Evolutionary conservation across 257 asterid species (phyloP).

Genomic region (Salvia hispanica): DNA sequence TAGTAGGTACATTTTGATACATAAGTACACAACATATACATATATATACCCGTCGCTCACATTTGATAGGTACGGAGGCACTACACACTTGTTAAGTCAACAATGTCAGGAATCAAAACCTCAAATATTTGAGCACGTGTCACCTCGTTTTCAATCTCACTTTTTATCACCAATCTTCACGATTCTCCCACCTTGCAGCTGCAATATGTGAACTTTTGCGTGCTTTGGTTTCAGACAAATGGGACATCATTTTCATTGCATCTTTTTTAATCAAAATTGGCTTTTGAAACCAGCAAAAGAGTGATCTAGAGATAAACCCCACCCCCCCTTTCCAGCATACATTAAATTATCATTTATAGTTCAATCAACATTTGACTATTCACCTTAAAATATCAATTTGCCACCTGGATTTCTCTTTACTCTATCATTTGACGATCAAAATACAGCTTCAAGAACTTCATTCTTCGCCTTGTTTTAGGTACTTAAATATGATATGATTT

Average conservation of each 20-base stretch:
- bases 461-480: no score
- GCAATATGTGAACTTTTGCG: slow-evolving; percentile 27
- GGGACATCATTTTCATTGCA: not conserved
- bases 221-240: not conserved
- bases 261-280: not conserved
- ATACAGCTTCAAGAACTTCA: not conserved
- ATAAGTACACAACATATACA: no score
- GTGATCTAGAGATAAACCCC: no score
- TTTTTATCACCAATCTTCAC: slow-evolving; percentile 10
- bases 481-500: no score
- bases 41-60: not conserved
- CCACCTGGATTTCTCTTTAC: slow-evolving; percentile 9
- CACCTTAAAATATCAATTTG: not conserved
- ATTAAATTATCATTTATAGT: not conserved
- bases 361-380: not conserved
- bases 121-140: slow-evolving; percentile 18
- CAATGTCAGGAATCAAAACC: not conserved
- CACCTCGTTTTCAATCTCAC: not conserved
- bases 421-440: slow-evolving; percentile 11
- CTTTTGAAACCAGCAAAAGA: not conserved
- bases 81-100: not conserved
- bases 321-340: no score
- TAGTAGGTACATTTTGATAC: no score
- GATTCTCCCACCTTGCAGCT: not conserved
- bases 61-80: slow-evolving; percentile 10